Evolutionary conservation across 2,329 filamentous ascomycete genomes (phyloP).

Genomic region (Colletotrichum nymphaeae): DNA sequence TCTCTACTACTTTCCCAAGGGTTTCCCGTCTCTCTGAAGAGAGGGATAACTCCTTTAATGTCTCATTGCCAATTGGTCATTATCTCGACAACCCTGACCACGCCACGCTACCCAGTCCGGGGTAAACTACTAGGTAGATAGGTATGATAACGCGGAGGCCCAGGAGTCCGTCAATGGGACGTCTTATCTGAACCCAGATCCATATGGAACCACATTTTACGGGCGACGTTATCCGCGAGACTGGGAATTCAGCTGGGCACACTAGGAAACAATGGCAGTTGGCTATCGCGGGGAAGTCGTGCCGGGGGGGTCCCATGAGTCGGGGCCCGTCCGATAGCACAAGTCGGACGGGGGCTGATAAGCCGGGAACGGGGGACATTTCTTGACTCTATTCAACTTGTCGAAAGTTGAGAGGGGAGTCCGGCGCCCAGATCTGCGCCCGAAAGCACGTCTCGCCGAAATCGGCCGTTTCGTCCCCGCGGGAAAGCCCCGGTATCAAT

Average conservation of each 20-base stretch:
- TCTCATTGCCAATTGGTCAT: constrained; percentile 17
- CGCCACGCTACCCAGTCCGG: constrained; percentile 16
- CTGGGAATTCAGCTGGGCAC: not conserved
- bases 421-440: constrained; percentile 20
- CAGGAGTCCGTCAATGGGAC: not conserved
- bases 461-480: constrained; percentile 26
- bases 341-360: constrained; percentile 10
- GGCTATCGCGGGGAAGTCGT: constrained; percentile 19
- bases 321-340: not conserved
- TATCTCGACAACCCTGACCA: constrained; percentile 16
- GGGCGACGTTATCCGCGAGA: constrained; percentile 3
- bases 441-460: constrained; percentile 21
- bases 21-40: too few species aligned
- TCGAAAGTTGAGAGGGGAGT: not conserved
- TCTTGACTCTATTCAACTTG: not conserved
- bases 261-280: not conserved
- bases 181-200: constrained; percentile 11
- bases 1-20: not conserved
- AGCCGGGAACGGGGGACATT: not conserved
- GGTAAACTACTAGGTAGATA: constrained; percentile 16
- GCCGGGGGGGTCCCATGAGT: not conserved
- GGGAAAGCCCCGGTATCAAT: constrained; percentile 19
- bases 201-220: constrained; percentile 7
- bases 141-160: constrained; percentile 14
- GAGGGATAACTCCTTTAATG: constrained; percentile 22